Percentiles rank a stretch among this genome's conserved stretches.
phyloP scores from a whole-genome alignment of 768 basidiomycete species.

The Tulasnella sp. region DNA sequence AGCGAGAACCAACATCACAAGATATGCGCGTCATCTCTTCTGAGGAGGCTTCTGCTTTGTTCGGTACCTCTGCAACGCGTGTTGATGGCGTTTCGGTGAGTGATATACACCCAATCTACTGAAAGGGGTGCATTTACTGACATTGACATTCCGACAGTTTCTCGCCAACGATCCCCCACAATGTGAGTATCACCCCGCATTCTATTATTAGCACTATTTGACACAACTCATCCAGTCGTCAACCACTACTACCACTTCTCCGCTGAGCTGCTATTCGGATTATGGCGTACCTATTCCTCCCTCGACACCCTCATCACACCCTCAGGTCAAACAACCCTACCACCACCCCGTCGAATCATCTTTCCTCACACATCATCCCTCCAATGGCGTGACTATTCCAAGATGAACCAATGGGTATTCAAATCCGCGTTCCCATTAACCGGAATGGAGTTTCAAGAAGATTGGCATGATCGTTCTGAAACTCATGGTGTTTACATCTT shows the following conservation, averaged over 20 bases:
- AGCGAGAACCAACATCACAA: constrained; percentile 59
- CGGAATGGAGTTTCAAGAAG: constrained; percentile 65
- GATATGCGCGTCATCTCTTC: constrained; percentile 68
- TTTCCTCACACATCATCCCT: constrained; percentile 61
- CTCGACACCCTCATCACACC: constrained; percentile 56
- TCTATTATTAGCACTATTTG: neutral
- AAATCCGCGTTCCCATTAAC: constrained; percentile 69
- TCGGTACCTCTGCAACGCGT: constrained; percentile 57
- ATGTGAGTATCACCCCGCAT: constrained; percentile 34
- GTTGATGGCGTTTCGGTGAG: constrained; percentile 61
- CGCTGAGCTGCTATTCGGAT: constrained; percentile 82
- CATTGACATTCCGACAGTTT: constrained; percentile 61
- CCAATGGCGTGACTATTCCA: constrained; percentile 83
- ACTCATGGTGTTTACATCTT: constrained; percentile 61
- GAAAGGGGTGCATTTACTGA: neutral
- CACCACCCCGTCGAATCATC: constrained; percentile 57
- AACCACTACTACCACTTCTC: constrained; percentile 90
- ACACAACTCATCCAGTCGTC: constrained; percentile 35
- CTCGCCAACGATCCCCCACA: constrained; percentile 75
- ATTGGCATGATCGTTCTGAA: constrained; percentile 69
- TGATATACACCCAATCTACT: constrained; percentile 20
- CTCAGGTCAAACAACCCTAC: constrained; percentile 56
- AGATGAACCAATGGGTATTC: constrained; percentile 81
- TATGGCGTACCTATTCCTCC: constrained; percentile 83
- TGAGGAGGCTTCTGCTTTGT: constrained; percentile 49